Evolutionary conservation across 768 basidiomycete genomes (phyloP), one percentile per base, ranked within the genome.

Genomic region (Tulasnella sp.): DNA sequence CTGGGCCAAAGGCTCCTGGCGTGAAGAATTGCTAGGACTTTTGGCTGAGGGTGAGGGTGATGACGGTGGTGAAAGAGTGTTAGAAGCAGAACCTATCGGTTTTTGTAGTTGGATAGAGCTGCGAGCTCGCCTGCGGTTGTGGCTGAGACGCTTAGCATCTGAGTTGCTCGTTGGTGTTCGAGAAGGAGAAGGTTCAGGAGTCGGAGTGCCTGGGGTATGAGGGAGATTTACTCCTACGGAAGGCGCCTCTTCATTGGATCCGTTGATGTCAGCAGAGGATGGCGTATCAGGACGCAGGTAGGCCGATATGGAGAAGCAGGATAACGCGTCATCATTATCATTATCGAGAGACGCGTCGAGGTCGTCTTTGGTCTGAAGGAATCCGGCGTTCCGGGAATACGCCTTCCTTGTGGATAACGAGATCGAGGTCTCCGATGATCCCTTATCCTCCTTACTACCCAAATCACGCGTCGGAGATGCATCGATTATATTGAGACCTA

Each of bases 301-400:
- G n/a, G 48, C 48, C 15, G 48, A 50, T 4, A 50, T 24, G 20
- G 48, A 50, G 39, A 50, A 50, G n/a, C 40, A 9, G 13, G 48
- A 50, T 28, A 22, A 10, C 1, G 48, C 22, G 37, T 48, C 45
- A 15, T 34, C 45, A 34, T 42, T 33, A 33, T 50, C 48, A 40
- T 31, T n/a, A n/a, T 35, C 32, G 15, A 35, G 31, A 19, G n/a
- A n/a, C n/a, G n/a, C 20, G 16, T 48, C 29, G 32, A 9, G 33
- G 15, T 24, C 19, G 13, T 35, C 19, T 12, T n/a, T 22, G 7
- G 22, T 22, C 34, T 22, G 10, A 13, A 4, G 45, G 16, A 9
- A 33, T 12, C 12, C 5, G 34, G 24, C 27, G 45, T 46, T 46
- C 45, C 12, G 45, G 28, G 13, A 20, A 29, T n/a, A 29, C 29